Evolutionary conservation across 2,329 filamentous ascomycete genomes (phyloP).

Genomic region (Exophiala mesophila): DNA sequence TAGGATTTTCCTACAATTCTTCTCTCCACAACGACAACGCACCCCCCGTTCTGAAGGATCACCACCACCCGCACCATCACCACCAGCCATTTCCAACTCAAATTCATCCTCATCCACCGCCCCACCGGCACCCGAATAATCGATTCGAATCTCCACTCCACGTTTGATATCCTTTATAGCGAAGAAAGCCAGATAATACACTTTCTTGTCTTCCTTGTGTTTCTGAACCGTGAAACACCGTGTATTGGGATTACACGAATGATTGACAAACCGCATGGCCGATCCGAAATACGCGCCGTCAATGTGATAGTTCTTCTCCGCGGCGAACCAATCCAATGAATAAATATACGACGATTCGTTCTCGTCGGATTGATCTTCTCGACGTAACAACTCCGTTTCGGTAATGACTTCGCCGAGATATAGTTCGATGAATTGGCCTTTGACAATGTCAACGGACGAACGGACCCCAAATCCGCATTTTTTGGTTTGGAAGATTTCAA

Average conservation of each 20-base stretch:
- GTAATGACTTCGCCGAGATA: conserved; percentile 44
- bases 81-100: conserved; percentile 10
- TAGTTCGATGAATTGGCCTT: conserved; percentile 43
- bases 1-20: conserved; percentile 40
- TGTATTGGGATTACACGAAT: conserved; percentile 46
- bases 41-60: conserved; percentile 37
- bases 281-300: conserved; percentile 41
- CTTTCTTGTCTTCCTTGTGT: conserved; percentile 35
- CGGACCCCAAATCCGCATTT: conserved; percentile 41
- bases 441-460: conserved; percentile 33
- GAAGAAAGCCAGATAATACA: conserved; percentile 47
- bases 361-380: conserved; percentile 32
- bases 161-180: conserved; percentile 39
- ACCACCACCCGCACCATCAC: conserved; percentile 20
- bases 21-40: conserved; percentile 41
- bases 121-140: conserved; percentile 32
- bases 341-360: conserved; percentile 39
- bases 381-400: conserved; percentile 32
- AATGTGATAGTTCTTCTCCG: conserved; percentile 35
- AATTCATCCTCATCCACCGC: conserved; percentile 5
- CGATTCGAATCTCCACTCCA: conserved; percentile 43
- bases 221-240: conserved; percentile 41
- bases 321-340: conserved; percentile 35
- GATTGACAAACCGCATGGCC: conserved; percentile 44
- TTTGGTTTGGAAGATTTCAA: conserved; percentile 42